phyloP scores from a whole-genome alignment of 345 rosid species.

The Murraya paniculata region DNA sequence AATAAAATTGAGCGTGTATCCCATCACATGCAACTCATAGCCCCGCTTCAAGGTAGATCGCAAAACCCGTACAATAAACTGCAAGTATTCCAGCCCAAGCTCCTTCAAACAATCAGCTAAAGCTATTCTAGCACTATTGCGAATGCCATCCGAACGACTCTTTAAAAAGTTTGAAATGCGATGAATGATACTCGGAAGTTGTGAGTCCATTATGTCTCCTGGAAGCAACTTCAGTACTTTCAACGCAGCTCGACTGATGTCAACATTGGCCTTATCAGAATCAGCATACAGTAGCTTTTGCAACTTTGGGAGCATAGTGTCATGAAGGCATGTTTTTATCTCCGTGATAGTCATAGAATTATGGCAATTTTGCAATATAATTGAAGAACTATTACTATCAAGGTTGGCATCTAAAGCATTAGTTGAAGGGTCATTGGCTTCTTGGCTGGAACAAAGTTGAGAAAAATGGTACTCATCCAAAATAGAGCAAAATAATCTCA shows the following conservation, averaged over 20 bases:
- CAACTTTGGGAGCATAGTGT: slow-evolving; percentile 64
- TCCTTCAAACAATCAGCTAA: slow-evolving; percentile 86
- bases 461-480: slow-evolving; percentile 79
- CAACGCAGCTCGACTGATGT: slow-evolving; percentile 61
- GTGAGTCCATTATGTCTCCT: slow-evolving; percentile 65
- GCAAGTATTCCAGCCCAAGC: slow-evolving; percentile 81
- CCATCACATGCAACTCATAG: slow-evolving; percentile 84
- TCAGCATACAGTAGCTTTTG: slow-evolving; percentile 59
- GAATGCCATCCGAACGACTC: slow-evolving; percentile 60
- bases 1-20: slow-evolving; percentile 65
- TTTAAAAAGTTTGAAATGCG: slow-evolving; percentile 65
- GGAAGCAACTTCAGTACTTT: slow-evolving; percentile 92
- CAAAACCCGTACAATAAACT: slow-evolving; percentile 56
- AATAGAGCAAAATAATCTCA: slow-evolving; percentile 65
- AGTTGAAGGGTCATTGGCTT: slow-evolving; percentile 22
- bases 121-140: slow-evolving; percentile 82
- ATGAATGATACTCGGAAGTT: slow-evolving; percentile 72
- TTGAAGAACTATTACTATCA: slow-evolving; percentile 19
- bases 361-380: slow-evolving; percentile 12
- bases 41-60: slow-evolving; percentile 74
- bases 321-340: slow-evolving; percentile 56
- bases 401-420: slow-evolving; percentile 17
- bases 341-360: slow-evolving; percentile 30
- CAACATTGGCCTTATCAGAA: slow-evolving; percentile 65
- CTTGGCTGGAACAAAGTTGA: slow-evolving; percentile 31